Evolutionary conservation across 2,329 filamentous ascomycete genomes (phyloP).

Genomic region (Sordariomycetes sp.): DNA sequence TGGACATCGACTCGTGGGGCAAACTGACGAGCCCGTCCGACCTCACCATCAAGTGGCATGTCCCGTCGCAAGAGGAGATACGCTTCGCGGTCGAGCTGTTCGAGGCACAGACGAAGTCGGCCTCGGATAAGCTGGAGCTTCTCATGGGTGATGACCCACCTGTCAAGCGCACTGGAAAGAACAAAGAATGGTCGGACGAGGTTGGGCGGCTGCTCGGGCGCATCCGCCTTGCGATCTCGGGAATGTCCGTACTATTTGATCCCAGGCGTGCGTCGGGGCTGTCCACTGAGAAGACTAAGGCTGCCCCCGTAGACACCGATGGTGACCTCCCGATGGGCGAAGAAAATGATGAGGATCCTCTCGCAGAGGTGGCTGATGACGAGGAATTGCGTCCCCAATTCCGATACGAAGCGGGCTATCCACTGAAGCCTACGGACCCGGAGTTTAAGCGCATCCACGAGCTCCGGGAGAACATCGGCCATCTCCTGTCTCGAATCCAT

Average conservation of each 20-base stretch:
- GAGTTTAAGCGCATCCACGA: conserved; percentile 68
- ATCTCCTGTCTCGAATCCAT: conserved; percentile 73
- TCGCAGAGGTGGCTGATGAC: conserved; percentile 58
- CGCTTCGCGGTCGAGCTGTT: conserved; percentile 85
- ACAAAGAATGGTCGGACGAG: conserved; percentile 98
- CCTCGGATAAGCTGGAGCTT: conserved; percentile 59
- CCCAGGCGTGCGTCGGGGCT: conserved; percentile 53
- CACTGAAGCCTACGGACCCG: conserved; percentile 39
- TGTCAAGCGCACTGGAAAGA: conserved; percentile 83
- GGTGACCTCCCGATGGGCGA: conserved; percentile 34
- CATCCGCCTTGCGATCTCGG: conserved; percentile 77
- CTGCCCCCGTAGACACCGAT: conserved; percentile 42
- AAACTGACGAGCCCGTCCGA: conserved; percentile 59
- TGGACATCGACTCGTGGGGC: conserved; percentile 76
- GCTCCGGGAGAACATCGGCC: conserved; percentile 67
- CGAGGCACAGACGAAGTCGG: conserved; percentile 66
- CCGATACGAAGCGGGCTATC: conserved; percentile 78
- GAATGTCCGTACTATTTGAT: conserved; percentile 82
- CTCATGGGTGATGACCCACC: conserved; percentile 73
- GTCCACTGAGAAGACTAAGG: conserved; percentile 27
- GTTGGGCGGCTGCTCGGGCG: conserved; percentile 82
- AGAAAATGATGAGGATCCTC: conserved; percentile 34
- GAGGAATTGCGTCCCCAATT: conserved; percentile 79
- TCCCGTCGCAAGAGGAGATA: conserved; percentile 66
- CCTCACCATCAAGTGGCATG: conserved; percentile 83